Base-by-base conservation (phyloP, 2,329 filamentous ascomycete genomes). In the Talaromyces sp. region DNA sequence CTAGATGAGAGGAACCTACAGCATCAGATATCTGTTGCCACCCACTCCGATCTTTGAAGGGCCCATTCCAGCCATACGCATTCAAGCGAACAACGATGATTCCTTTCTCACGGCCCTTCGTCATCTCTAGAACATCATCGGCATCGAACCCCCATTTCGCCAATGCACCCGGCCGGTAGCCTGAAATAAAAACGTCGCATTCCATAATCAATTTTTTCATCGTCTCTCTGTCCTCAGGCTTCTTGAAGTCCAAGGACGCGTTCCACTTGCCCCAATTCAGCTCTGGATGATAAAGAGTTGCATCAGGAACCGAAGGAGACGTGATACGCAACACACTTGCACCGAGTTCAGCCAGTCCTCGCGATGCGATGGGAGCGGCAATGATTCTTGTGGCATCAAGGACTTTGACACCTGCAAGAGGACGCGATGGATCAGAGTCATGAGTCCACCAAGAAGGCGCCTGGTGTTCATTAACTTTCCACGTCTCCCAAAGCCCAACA, bases 351-450 rank as follows among this genome's bases (percentile, higher is more conserved):
- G 81, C 82, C 0, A 84, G 73, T 0, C 73, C 73, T 4, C 79
- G 73, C 1, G 77, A 74, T 15, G 84, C 75, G 3, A 78, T 72
- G 1, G 83, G 83, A 0, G 77, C 82, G 7, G 83, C 82, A 66
- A 85, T 84, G 37, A 84, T 75, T 3, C 83, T 73, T 8, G 78
- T 79, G 4, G 84, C 69, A 63, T 84, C 83, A 1, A 85, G 73
- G 1, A 85, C 75, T 58, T 81, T 82, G 43, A 84, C 71, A 0
- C 83, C 82, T 1, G 79, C 80, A 0, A 84, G 78, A 0, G 82
- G 82, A 13, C 80, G 70, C 22, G 71, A 68, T 0, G 76, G 65
- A 5, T 75, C 76, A 0, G 79, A 74, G 0, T 71, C 69, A 9
- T 76, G 70, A 3, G 77, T 76, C 82, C 82, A 84, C 81, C 81